Base-by-base conservation (phyloP, 2,329 filamentous ascomycete genomes). In the Fusarium euwallaceae region DNA sequence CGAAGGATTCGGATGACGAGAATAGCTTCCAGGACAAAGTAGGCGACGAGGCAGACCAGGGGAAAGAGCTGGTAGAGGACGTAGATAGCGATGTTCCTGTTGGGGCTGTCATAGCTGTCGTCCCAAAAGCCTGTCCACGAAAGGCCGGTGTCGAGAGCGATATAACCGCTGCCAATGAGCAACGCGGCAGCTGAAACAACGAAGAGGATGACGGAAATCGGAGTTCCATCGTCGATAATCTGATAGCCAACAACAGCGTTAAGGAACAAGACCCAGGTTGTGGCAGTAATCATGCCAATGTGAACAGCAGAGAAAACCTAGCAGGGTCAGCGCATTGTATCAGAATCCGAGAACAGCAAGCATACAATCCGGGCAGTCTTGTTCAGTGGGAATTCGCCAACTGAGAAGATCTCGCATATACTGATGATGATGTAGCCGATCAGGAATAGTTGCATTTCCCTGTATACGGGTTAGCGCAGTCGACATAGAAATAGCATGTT, bases 381-480 rank as follows among this genome's bases (percentile, higher is more conserved):
- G 37, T 90, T 86, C 22, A 98, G 85, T 4, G 96, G 95, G 79
- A 99, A 96, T 34, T 92, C 94, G 76, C 97, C 97, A 39, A 98
- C 92, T 0, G 95, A 95, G 85, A 99, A 98, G 80, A 99, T 98
- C 83, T 98, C 97, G 84, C 95, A 98, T 79, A 99, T 94, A 78
- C 94, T 92, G 71, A 98, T 92, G 68, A 98, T 84, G 67, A 97
- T 93, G 82, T 95, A 99, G 61, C 93, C 92, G 48, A 94, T 72
- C 61, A 99, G 90, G 85, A 99, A 98, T 37, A 98, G 80, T 88
- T 99, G 97, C 90, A 99, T 98, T 84, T 99, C 97, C 83, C 97
- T 97, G 80, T 64, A 9, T 53, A 63, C 77, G 51, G 76, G 73
- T 69, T 27, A 29, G 27, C 17, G 20, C 12, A 53, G 12, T 27